Percentiles rank a stretch among this genome's conserved stretches.
These are phyloP conservation scores for Termitomyces sp. DNA, from an alignment of 768 basidiomycete genomes.

Conservation along the genomic window DNA sequence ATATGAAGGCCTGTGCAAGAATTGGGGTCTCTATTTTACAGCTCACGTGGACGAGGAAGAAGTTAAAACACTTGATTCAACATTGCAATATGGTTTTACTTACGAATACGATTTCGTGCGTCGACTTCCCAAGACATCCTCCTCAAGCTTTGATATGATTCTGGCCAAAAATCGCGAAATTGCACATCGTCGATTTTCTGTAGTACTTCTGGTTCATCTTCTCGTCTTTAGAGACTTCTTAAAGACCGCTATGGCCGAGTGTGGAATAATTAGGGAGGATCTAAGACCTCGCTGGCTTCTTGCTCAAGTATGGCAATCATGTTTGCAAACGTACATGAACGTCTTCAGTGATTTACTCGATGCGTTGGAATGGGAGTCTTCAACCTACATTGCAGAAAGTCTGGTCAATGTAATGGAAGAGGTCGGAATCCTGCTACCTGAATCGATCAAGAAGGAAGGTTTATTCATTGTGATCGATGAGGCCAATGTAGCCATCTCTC, in stretches of 20 bases:
- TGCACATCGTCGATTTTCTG: background rate
- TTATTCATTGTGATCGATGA: background rate
- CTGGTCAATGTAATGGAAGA: background rate
- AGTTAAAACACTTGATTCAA: background rate
- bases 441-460: background rate
- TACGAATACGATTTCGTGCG: background rate
- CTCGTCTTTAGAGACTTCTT: background rate
- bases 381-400: background rate
- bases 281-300: background rate
- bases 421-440: background rate
- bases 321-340: background rate
- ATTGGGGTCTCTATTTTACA: constrained; percentile 7
- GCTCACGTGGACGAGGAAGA: background rate
- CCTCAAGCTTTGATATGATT: background rate
- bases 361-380: background rate
- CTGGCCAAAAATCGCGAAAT: background rate
- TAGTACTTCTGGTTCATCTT: background rate
- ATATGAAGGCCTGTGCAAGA: constrained; percentile 5
- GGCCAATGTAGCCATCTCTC: background rate
- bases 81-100: background rate
- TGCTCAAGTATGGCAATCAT: background rate
- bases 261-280: background rate
- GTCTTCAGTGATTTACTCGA: background rate
- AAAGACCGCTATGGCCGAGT: background rate
- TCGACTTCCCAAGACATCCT: background rate